phyloP scores from a whole-genome alignment of 2,329 filamentous ascomycete genomes.

The Monascus ruber region DNA sequence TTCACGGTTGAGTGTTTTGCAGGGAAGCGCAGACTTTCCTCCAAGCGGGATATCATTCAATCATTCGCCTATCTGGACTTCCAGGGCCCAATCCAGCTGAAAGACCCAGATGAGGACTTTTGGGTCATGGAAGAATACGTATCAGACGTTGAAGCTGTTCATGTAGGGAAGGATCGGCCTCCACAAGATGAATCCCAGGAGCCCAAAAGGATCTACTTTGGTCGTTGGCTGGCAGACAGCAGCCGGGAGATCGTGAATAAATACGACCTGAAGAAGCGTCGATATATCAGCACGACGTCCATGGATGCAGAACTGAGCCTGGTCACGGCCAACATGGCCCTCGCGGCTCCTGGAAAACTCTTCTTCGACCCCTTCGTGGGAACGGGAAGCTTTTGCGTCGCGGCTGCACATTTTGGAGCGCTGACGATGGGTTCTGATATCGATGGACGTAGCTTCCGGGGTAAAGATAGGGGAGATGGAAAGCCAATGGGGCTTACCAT shows the following conservation, averaged over 20 bases:
- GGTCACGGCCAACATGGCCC: conserved; percentile 81
- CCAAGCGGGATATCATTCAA: conserved; percentile 68
- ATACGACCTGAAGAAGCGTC: conserved; percentile 84
- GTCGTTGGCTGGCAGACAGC: conserved; percentile 56
- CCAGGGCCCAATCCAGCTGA: conserved; percentile 66
- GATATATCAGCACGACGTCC: conserved; percentile 89
- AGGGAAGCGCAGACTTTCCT: conserved; percentile 51
- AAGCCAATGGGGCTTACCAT: conserved; percentile 39
- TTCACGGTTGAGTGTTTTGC: conserved; percentile 78
- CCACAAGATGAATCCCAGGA: conserved; percentile 37
- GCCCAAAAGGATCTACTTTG: conserved; percentile 57
- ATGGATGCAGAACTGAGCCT: conserved; percentile 95
- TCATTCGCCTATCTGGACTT: conserved; percentile 70
- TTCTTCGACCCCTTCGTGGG: conserved; percentile 95
- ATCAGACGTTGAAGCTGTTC: conserved; percentile 25
- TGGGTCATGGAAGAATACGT: conserved; percentile 74
- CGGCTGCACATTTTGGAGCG: conserved; percentile 83
- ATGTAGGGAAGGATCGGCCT: conserved; percentile 15
- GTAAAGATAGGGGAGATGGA: conserved; percentile 41
- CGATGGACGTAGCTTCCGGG: conserved; percentile 77
- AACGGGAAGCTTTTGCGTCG: conserved; percentile 83
- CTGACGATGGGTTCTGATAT: conserved; percentile 80
- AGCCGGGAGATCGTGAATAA: conserved; percentile 56
- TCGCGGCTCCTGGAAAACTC: conserved; percentile 69
- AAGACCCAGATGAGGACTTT: conserved; percentile 61